Percentiles rank a stretch among this genome's conserved stretches.
Conservation (phyloP, 2,329 filamentous ascomycete genomes). For the Colletotrichum cordylinicola region DNA sequence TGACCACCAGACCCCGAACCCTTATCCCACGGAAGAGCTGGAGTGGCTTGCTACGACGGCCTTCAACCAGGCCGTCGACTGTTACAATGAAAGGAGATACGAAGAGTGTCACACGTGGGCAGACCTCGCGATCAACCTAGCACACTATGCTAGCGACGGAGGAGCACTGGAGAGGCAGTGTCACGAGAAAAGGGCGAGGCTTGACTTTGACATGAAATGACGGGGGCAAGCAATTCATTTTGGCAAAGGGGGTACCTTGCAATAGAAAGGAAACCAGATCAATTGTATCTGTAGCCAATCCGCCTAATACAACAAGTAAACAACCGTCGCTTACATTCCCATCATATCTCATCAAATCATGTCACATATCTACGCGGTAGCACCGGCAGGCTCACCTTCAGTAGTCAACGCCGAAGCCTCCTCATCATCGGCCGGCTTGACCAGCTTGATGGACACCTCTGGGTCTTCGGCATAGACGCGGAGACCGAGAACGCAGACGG, state of each 20-base stretch:
- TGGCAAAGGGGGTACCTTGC: not conserved
- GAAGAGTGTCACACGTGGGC: slow-evolving; percentile 66
- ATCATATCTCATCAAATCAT: not conserved
- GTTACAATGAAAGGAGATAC: slow-evolving; percentile 62
- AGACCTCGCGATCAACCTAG: slow-evolving; percentile 65
- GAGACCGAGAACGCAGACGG: slow-evolving; percentile 46
- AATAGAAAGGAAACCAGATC: not conserved
- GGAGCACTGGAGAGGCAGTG: slow-evolving; percentile 39
- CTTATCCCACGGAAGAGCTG: slow-evolving; percentile 71
- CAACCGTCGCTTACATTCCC: not conserved
- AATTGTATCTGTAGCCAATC: not conserved
- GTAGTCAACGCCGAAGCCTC: slow-evolving; percentile 32
- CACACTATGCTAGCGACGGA: slow-evolving; percentile 62
- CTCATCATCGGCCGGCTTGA: slow-evolving; percentile 35
- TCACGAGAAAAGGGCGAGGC: not conserved
- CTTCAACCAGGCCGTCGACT: slow-evolving; percentile 75
- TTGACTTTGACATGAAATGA: slow-evolving; percentile 1
- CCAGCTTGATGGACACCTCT: slow-evolving; percentile 37
- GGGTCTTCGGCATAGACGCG: slow-evolving; percentile 43
- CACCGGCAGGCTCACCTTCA: slow-evolving; percentile 32
- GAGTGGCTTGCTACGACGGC: slow-evolving; percentile 76
- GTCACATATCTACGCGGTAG: slow-evolving; percentile 23
- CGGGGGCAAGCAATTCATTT: not conserved
- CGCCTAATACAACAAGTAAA: not conserved
- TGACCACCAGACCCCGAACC: slow-evolving; percentile 39